Evolutionary conservation across 2,329 filamentous ascomycete genomes (phyloP).

Genomic region (Cytospora leucostoma): DNA sequence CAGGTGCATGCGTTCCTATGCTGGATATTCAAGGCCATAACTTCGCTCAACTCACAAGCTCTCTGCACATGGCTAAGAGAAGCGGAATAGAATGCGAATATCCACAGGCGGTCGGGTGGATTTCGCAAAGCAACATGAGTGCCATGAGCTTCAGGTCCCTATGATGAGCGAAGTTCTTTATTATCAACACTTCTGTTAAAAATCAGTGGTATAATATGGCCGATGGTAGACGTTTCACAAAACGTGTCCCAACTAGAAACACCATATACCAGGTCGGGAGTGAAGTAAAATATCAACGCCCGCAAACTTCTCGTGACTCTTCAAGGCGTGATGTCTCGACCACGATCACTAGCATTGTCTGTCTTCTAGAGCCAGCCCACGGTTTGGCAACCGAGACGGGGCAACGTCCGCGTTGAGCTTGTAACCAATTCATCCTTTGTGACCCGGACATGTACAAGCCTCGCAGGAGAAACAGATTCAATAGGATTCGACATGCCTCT

Average conservation of each 20-base stretch:
- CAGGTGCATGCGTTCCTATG: conserved; percentile 64
- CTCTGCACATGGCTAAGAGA: background rate
- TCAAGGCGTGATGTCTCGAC: background rate
- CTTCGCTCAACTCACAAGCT: background rate
- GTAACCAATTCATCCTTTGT: background rate
- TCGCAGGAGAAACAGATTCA: background rate
- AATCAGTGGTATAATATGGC: background rate
- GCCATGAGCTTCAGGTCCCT: background rate
- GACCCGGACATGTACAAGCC: background rate
- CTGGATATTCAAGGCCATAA: conserved; percentile 65
- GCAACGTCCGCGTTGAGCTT: background rate
- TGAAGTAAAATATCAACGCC: background rate
- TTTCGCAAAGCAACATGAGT: background rate
- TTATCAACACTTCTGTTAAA: background rate
- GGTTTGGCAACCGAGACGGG: background rate
- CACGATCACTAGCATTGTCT: background rate
- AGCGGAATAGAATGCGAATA: background rate
- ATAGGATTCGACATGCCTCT: background rate
- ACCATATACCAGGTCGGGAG: background rate
- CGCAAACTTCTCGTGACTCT: background rate
- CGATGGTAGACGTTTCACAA: conserved; percentile 6
- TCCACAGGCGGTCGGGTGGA: background rate
- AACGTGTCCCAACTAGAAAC: conserved; percentile 5
- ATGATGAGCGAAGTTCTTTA: background rate
- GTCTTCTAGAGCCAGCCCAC: background rate